Percentiles rank a stretch among this genome's conserved stretches.
These are phyloP conservation scores for Platanthera zijinensis DNA, from an alignment of 106 monocot species.

Conservation along the genomic window DNA sequence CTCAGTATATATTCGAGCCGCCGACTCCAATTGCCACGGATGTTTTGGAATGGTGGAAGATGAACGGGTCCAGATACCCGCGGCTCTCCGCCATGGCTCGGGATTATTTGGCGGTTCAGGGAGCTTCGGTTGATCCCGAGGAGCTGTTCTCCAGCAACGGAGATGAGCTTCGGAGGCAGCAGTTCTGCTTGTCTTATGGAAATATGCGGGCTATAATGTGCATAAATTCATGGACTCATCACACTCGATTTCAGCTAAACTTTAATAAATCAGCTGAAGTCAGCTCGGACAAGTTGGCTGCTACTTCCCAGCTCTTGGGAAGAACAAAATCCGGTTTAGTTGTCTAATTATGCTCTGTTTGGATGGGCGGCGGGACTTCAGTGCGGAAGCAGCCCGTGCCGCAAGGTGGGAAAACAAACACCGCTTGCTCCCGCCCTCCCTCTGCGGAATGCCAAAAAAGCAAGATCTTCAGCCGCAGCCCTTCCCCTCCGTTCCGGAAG, in stretches of 20 bases:
- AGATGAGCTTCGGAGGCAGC: slow-evolving; percentile 37
- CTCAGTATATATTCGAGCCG: slow-evolving; percentile 74
- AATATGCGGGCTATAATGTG: slow-evolving; percentile 53
- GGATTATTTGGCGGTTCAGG: slow-evolving; percentile 71
- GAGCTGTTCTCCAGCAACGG: slow-evolving; percentile 68
- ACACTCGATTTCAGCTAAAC: slow-evolving; percentile 62
- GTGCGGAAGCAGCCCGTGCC: no score
- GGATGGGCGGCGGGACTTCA: no score
- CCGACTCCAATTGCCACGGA: slow-evolving; percentile 55
- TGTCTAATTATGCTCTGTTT: no score
- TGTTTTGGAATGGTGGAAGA: slow-evolving; percentile 83
- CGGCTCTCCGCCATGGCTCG: slow-evolving; percentile 81
- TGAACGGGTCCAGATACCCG: slow-evolving; percentile 58
- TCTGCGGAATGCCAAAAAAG: no score
- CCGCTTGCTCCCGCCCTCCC: no score
- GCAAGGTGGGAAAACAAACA: no score
- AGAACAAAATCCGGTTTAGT: not conserved
- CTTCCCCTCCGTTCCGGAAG: no score
- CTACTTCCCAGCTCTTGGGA: slow-evolving; percentile 3
- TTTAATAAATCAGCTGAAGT: slow-evolving; percentile 38
- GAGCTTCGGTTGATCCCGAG: slow-evolving; percentile 62
- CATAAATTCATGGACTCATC: slow-evolving; percentile 54
- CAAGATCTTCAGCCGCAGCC: no score
- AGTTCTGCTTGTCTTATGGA: slow-evolving; percentile 48
- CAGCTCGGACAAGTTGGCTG: slow-evolving; percentile 35